A percentile compares a stretch with the other conserved stretches of the same genome.
phyloP scores from a whole-genome alignment of 306 rosid genomes.

The Gynostemma pentaphyllum region DNA sequence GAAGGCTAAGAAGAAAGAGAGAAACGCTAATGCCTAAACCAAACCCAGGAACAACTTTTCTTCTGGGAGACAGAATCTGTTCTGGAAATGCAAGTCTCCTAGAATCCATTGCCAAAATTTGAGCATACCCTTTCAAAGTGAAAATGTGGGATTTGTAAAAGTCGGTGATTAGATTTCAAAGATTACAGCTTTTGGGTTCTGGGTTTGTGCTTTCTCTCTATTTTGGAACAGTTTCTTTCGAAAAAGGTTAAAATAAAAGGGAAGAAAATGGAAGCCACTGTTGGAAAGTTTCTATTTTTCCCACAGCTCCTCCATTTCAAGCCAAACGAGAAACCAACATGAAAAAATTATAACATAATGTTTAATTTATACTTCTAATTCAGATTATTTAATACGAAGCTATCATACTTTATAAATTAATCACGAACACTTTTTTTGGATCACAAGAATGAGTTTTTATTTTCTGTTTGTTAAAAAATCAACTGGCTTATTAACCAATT shows the following conservation, averaged over 20 bases:
- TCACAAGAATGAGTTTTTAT: too few relatives aligned
- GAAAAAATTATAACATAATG: too few relatives aligned
- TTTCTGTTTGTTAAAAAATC: too few relatives aligned
- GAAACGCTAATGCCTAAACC: constrained; percentile 51
- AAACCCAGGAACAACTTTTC: constrained; percentile 58
- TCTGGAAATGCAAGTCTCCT: constrained; percentile 39
- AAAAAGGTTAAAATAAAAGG: background rate
- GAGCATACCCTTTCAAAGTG: constrained; percentile 3
- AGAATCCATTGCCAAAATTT: constrained; percentile 33
- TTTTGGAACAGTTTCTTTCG: background rate
- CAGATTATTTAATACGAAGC: too few relatives aligned
- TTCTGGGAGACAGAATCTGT: constrained; percentile 31
- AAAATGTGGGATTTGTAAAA: background rate
- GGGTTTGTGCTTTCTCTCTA: too few relatives aligned
- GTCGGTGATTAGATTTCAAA: background rate
- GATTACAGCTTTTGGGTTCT: background rate
- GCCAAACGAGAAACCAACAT: too few relatives aligned
- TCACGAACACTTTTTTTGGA: too few relatives aligned
- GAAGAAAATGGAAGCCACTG: background rate
- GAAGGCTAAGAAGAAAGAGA: constrained; percentile 28
- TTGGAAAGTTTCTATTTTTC: too few relatives aligned
- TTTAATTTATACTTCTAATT: too few relatives aligned
- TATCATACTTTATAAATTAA: too few relatives aligned
- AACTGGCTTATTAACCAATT: too few relatives aligned
- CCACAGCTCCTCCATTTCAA: too few relatives aligned